Evolutionary conservation across 176 grass and related monocot species (phyloP).

Genomic region (Oryza brachyantha): DNA sequence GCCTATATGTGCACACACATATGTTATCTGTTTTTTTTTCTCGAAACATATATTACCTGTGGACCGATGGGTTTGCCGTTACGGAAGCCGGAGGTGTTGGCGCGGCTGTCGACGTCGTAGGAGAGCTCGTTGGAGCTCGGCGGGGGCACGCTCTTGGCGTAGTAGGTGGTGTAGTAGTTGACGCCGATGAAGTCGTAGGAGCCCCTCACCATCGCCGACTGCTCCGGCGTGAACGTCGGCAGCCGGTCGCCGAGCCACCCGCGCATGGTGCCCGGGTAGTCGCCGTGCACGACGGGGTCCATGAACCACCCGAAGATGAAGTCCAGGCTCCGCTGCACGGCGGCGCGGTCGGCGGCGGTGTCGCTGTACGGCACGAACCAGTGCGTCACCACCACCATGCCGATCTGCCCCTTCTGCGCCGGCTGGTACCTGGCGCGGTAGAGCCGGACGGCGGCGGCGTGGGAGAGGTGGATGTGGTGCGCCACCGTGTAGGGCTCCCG

Average conservation of each 20-base stretch:
- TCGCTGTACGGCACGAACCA: conserved; percentile 51
- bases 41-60: no score
- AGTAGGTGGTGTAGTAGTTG: conserved; percentile 63
- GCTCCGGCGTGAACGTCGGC: conserved; percentile 46
- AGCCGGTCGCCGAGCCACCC: conserved; percentile 40
- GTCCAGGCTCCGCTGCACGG: conserved; percentile 48
- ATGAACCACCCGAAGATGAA: conserved; percentile 71
- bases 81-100: conserved; percentile 19
- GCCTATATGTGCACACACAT: no score
- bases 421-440: conserved; percentile 53
- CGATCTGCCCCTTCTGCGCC: conserved; percentile 51
- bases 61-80: conserved; percentile 24
- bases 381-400: conserved; percentile 27
- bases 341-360: background rate
- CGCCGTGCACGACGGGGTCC: conserved; percentile 53
- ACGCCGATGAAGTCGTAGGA: conserved; percentile 69
- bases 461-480: conserved; percentile 52
- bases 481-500: conserved; percentile 53
- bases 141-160: background rate
- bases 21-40: no score
- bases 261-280: conserved; percentile 60
- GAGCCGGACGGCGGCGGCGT: conserved; percentile 33
- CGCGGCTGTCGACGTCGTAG: conserved; percentile 33
- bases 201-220: conserved; percentile 34
- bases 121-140: background rate